Evolutionary conservation across 2,329 filamentous ascomycete genomes (phyloP).

Genomic region (Aspergillus pseudonomiae): DNA sequence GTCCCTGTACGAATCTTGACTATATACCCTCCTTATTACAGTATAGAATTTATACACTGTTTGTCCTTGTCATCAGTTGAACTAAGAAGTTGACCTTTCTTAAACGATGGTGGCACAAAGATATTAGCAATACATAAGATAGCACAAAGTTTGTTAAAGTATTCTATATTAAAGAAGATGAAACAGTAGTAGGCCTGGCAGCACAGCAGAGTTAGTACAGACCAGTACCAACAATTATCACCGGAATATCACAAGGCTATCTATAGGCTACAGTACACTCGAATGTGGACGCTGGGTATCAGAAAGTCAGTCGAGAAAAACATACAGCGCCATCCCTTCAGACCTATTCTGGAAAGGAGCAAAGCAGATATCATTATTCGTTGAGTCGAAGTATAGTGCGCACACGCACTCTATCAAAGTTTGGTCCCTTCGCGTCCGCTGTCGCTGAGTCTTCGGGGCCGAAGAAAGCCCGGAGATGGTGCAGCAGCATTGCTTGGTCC

Average conservation of each 20-base stretch:
- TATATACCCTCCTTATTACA: neutral
- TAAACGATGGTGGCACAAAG: neutral
- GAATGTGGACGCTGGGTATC: slow-evolving; percentile 3
- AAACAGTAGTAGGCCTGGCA: neutral
- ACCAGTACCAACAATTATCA: neutral
- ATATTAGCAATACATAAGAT: neutral
- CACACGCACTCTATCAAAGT: slow-evolving; percentile 19
- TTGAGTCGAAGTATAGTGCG: neutral
- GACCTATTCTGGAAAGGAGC: neutral
- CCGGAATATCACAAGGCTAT: neutral
- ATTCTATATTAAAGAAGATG: neutral
- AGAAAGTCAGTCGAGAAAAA: neutral
- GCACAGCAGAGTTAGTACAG: neutral
- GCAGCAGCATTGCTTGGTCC: slow-evolving; percentile 30
- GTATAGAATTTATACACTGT: neutral
- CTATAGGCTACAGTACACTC: neutral
- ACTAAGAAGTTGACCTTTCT: neutral
- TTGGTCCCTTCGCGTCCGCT: slow-evolving; percentile 47
- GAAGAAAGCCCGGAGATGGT: slow-evolving; percentile 26
- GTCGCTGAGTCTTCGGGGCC: slow-evolving; percentile 43
- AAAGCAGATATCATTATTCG: slow-evolving; percentile 8
- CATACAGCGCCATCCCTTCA: neutral
- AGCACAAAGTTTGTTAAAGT: neutral
- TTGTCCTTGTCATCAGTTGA: neutral
- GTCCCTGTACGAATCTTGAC: neutral